A percentile compares a stretch with the other conserved stretches of the same genome.
phyloP scores from a whole-genome alignment of 257 asterid species.

The Nicotiana benthamiana region DNA sequence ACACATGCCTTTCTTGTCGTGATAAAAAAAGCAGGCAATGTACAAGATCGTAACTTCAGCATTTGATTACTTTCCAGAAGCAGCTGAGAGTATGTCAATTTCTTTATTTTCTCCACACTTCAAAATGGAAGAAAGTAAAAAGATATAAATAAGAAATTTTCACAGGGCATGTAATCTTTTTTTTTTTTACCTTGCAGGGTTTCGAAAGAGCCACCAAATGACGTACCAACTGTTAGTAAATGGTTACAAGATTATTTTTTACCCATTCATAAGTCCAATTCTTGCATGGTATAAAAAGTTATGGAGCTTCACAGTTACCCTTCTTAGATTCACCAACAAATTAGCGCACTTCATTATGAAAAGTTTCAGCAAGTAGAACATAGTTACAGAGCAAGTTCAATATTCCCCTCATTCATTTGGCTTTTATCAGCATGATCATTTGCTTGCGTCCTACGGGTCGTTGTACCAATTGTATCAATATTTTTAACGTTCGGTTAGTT shows the following conservation, averaged over 20 bases:
- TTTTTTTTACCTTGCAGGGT: conserved; percentile 37
- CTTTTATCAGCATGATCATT: conserved; percentile 5
- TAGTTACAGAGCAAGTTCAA: not conserved
- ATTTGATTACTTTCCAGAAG: conserved; percentile 54
- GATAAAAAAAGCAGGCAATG: conserved; percentile 24
- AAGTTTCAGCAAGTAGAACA: conserved; percentile 18
- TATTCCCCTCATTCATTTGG: not conserved
- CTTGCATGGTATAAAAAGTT: conserved; percentile 50
- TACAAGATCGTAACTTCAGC: conserved; percentile 44
- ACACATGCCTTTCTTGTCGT: not conserved
- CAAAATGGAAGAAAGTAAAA: not conserved
- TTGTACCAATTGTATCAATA: conserved; percentile 14
- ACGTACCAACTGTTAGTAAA: conserved; percentile 26
- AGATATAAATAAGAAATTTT: no score
- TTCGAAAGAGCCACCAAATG: conserved; percentile 34
- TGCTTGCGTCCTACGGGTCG: conserved; percentile 16
- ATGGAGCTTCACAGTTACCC: conserved; percentile 24
- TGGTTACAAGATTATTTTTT: conserved; percentile 26
- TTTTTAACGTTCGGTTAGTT: no score
- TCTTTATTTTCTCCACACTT: not conserved
- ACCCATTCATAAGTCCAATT: conserved; percentile 45
- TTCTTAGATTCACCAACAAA: conserved; percentile 34
- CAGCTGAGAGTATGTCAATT: conserved; percentile 43
- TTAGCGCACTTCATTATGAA: conserved; percentile 34
- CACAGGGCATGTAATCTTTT: not conserved